Base-by-base conservation (phyloP, 805 yeast species). In the Nakazawaea molendinolei region DNA sequence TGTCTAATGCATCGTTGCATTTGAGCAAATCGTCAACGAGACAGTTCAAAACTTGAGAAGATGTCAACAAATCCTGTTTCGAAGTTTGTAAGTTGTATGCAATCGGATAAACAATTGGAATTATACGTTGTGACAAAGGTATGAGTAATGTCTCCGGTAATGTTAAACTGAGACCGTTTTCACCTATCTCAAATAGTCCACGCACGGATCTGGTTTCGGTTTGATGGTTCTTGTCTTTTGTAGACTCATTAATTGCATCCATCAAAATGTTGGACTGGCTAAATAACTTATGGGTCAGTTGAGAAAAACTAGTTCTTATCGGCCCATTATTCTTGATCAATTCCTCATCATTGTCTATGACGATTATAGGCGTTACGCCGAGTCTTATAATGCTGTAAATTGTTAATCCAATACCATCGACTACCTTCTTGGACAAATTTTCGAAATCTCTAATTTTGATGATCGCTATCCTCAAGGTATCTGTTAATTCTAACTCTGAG, bases 361-460 rank as follows among this genome's bases (percentile, higher is more conserved):
- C 60, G 23, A 86, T 65, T 0, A 87, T 59, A 0, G 95, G 95
- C 10, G 81, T 73, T 1, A 83, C 74, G 0, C 97, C 97, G 12
- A 83, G 56, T 35, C 69, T 65, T 10, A 66, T 59, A 50, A 81
- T 60, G 36, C 80, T 60, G 21, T 65, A 59, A 34, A 82, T 55
- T 0, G 86, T 78, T 25, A 67, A 65, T 3, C 77, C 74, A 12
- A 82, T 69, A 1, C 77, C 76, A 14, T 43, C 43, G 51, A 74
- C 51, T 4, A 54, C 51, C 2, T 53, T 50, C 2, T 39, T 39
- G 6, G 57, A 34, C 17, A 74, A 54, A 3, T 54, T 44, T 5
- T 55, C 51, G 27, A 69, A 52, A 22, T 58, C 55, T 18, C 72
- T 59, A 28, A 80, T 60, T 46, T 73, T 71, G 46, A 80, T 61